Conservation (phyloP, 176 grass and related monocot species). For the Phyllostachys edulis region DNA sequence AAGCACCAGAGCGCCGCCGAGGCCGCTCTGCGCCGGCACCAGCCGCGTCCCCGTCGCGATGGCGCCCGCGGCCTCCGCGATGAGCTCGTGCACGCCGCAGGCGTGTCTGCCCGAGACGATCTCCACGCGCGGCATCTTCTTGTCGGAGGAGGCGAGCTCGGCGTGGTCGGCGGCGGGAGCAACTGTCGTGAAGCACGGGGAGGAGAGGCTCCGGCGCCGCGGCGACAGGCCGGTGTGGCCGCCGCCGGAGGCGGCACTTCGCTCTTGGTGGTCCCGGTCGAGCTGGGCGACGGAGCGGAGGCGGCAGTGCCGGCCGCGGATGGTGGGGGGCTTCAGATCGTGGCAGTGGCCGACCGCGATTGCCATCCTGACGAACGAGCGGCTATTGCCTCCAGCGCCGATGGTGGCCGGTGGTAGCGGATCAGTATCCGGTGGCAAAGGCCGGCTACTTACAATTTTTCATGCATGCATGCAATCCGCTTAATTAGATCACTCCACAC, state of each 20-base stretch:
- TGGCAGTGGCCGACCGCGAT: slow-evolving; percentile 55
- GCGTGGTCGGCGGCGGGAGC: neutral
- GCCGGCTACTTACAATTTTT: neutral
- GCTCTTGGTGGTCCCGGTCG: slow-evolving; percentile 27
- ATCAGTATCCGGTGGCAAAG: slow-evolving; percentile 8
- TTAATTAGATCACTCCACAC: neutral
- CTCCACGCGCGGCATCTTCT: slow-evolving; percentile 55
- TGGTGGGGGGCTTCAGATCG: slow-evolving; percentile 46
- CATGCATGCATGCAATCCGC: neutral
- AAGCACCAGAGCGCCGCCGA: slow-evolving; percentile 61
- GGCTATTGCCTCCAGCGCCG: neutral
- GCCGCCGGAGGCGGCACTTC: neutral
- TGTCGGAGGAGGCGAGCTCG: neutral
- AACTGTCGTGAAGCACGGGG: slow-evolving; percentile 57
- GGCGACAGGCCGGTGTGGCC: slow-evolving; percentile 42
- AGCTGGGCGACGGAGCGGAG: slow-evolving; percentile 63
- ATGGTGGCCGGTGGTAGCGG: neutral
- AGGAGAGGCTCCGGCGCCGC: slow-evolving; percentile 52
- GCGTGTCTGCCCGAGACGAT: slow-evolving; percentile 47
- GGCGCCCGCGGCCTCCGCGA: slow-evolving; percentile 59
- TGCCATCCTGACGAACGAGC: slow-evolving; percentile 38
- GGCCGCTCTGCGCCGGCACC: slow-evolving; percentile 43
- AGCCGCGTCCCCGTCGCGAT: slow-evolving; percentile 59
- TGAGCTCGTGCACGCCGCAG: slow-evolving; percentile 54
- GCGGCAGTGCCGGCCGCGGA: slow-evolving; percentile 52